Evolutionary conservation across 75 land plant genomes (phyloP).

Genomic region (Picea glauca): DNA sequence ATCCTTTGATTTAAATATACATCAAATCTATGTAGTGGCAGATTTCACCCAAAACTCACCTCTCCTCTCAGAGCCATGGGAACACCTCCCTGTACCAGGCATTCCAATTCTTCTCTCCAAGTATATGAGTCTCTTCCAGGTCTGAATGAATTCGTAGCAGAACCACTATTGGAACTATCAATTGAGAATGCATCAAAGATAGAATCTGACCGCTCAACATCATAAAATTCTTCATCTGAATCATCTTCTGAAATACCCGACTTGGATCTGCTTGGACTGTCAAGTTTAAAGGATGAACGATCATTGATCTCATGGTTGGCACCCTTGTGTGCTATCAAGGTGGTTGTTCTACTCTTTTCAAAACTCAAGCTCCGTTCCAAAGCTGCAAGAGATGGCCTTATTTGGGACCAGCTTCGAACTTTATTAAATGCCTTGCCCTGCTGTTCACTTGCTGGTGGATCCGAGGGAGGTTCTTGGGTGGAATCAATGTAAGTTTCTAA

Average conservation of each 20-base stretch:
- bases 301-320: not conserved
- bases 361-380: conserved; percentile 61
- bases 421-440: conserved; percentile 19
- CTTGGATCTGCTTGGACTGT: not conserved
- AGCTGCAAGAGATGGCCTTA: conserved; percentile 58
- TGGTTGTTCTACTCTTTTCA: conserved; percentile 41
- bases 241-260: conserved; percentile 55
- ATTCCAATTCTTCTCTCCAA: conserved; percentile 77
- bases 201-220: conserved; percentile 57
- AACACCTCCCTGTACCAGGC: conserved; percentile 79
- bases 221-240: conserved; percentile 86
- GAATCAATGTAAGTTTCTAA: no score
- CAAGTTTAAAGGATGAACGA: conserved; percentile 12
- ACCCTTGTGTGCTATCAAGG: not conserved
- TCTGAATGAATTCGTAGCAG: not conserved
- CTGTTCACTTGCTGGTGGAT: no score
- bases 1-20: no score
- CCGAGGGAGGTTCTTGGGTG: no score
- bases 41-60: conserved; percentile 36
- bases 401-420: conserved; percentile 59
- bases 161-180: conserved; percentile 16
- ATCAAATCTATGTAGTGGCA: not conserved
- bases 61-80: conserved; percentile 92
- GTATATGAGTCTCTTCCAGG: conserved; percentile 14
- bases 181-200: conserved; percentile 29